phyloP scores from a whole-genome alignment of 2,329 filamentous ascomycete species.

The Penicillium sp. region DNA sequence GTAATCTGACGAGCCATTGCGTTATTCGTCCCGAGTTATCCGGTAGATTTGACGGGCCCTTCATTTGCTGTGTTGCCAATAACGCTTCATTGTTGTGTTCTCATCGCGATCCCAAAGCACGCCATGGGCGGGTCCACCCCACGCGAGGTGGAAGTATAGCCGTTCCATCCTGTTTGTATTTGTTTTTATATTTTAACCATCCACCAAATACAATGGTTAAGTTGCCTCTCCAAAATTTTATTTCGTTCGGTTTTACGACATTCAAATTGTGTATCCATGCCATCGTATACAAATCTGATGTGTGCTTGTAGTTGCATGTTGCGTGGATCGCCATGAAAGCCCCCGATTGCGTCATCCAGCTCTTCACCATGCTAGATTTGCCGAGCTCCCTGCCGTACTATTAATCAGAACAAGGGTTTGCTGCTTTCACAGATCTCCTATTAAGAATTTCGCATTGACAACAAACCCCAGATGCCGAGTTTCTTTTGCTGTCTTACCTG shows the following conservation, averaged over 20 bases:
- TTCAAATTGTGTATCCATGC: background rate
- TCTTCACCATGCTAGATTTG: background rate
- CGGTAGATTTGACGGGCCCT: background rate
- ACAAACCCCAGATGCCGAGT: background rate
- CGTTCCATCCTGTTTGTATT: too few species aligned
- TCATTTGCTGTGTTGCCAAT: background rate
- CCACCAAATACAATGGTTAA: too few species aligned
- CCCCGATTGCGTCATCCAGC: background rate
- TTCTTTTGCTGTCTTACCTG: too few species aligned
- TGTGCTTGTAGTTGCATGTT: background rate
- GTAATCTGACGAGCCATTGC: constrained; percentile 1
- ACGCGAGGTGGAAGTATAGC: background rate
- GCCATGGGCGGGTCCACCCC: constrained; percentile 9
- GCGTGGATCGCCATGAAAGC: background rate
- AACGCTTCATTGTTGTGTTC: constrained; percentile 5
- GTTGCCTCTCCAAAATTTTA: too few species aligned
- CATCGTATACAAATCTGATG: background rate
- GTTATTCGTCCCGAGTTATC: background rate
- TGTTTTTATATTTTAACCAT: too few species aligned
- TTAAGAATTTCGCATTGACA: too few species aligned
- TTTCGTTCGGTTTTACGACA: background rate
- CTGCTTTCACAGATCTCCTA: background rate
- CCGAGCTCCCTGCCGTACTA: background rate
- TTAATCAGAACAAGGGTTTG: too few species aligned
- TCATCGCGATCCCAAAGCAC: constrained; percentile 21